Evolutionary conservation across 163 green algal species (phyloP).

Genomic region (Dunaliella salina): DNA sequence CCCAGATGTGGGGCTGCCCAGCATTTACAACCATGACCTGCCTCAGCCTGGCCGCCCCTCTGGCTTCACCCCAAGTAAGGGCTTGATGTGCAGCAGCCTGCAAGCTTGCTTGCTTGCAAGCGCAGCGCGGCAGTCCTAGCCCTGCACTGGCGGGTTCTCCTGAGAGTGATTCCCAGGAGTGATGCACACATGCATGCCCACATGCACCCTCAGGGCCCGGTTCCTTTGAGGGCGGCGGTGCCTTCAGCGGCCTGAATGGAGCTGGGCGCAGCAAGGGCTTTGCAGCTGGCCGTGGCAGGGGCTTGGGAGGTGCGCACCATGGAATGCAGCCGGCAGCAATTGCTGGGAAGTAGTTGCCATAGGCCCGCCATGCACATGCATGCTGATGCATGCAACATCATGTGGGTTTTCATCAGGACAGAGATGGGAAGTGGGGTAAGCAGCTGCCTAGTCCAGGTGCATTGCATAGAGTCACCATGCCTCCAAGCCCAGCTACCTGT

Average conservation of each 20-base stretch:
- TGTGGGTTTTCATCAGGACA: too few species aligned
- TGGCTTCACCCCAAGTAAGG: not conserved
- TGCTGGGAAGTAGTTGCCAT: too few species aligned
- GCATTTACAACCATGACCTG: not conserved
- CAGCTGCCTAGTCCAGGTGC: too few species aligned
- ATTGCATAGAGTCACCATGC: too few species aligned
- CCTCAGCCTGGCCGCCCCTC: not conserved
- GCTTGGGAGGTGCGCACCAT: slow-evolving; percentile 17
- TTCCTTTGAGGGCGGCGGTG: not conserved
- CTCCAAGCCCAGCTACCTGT: too few species aligned
- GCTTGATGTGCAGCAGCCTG: not conserved
- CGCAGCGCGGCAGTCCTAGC: not conserved
- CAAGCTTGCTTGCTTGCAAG: not conserved
- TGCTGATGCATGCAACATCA: too few species aligned
- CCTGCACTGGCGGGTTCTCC: too few species aligned
- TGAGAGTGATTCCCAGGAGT: too few species aligned
- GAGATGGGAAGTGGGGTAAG: too few species aligned
- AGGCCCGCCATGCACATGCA: too few species aligned
- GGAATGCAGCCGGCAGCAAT: not conserved
- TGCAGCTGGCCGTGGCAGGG: slow-evolving; percentile 19
- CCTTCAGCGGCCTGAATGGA: not conserved
- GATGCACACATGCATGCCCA: not conserved
- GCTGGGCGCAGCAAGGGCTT: slow-evolving; percentile 27
- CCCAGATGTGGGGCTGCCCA: not conserved
- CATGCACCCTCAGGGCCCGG: not conserved